Base-by-base conservation (phyloP, 2,329 filamentous ascomycete genomes). In the Daldinia sp. region DNA sequence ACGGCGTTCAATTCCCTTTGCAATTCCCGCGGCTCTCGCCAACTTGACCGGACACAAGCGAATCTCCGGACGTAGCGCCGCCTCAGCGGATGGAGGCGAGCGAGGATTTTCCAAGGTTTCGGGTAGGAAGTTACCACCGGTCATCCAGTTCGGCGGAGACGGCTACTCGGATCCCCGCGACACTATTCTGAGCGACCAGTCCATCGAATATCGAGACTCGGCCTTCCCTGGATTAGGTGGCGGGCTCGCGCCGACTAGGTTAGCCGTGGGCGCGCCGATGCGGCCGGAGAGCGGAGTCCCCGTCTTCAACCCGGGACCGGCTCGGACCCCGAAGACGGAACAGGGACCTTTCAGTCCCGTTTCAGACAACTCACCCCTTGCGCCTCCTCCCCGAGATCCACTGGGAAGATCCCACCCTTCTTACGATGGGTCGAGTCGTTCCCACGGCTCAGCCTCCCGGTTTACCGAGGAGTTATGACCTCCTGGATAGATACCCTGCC, bases 291-390 rank as follows among this genome's bases (percentile, higher is more conserved):
- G 88, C 74, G 87, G 88, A 9, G 80, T 89, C 3, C 84, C 86
- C n/a, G 81, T 89, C 35, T 85, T 89, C 75, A 84, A 89, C 68
- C 85, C 87, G n/a, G 87, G 90, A n/a, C 90, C 90, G 15, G 88
- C 86, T 18, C 85, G 89, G 60, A 89, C 87, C 3, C 87, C 90
- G 0, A 81, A 91, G 15, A 86, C 87, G 64, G 85, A 87, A 65
- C 82, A 85, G 56, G 84, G 82, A 26, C 85, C 86, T 0, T 87
- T 87, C 62, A 79, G 80, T 55, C 79, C 78, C 28, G 74, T 73
- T 46, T 74, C 74, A 37, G 74, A 75, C 28, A 71, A 76, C 3
- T 74, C 77, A 12, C 73, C 78, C 71, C 65, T 59, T 64, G 75
- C 71, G 48, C 75, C 77, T 35, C 75, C 77, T 30, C 65, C 39